Evolutionary conservation across 2,329 filamentous ascomycete species (phyloP).

Genomic region (Clonostachys sp.): DNA sequence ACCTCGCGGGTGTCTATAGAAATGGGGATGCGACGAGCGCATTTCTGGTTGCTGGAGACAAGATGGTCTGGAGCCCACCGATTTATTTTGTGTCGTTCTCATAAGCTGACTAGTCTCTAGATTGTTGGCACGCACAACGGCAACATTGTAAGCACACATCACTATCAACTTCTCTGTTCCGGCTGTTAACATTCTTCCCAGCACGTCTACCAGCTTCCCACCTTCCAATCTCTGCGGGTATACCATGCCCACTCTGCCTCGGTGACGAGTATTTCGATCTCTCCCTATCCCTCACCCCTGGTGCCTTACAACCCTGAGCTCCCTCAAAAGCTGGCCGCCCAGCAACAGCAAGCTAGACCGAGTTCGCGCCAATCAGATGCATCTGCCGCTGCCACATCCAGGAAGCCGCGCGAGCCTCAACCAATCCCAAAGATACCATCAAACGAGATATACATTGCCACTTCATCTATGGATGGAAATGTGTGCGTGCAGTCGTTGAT

Average conservation of each 20-base stretch:
- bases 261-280: constrained; percentile 84
- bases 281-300: constrained; percentile 66
- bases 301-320: constrained; percentile 22
- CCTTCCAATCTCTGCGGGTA: constrained; percentile 74
- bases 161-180: not conserved
- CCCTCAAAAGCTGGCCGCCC: constrained; percentile 24
- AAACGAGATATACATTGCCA: constrained; percentile 90
- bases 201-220: constrained; percentile 83
- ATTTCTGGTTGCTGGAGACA: constrained; percentile 88
- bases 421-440: constrained; percentile 70
- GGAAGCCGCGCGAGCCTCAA: constrained; percentile 43
- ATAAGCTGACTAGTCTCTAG: constrained; percentile 40
- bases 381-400: constrained; percentile 45
- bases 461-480: constrained; percentile 92
- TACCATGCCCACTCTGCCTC: constrained; percentile 94
- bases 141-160: constrained; percentile 69
- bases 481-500: constrained; percentile 86
- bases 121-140: constrained; percentile 94
- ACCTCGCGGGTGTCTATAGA: constrained; percentile 76
- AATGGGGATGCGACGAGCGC: constrained; percentile 93
- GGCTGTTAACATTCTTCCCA: constrained; percentile 30
- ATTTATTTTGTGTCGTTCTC: not conserved
- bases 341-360: constrained; percentile 24
- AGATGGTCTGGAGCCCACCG: constrained; percentile 65
- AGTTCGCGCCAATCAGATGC: constrained; percentile 23